These are phyloP conservation scores for Evansstolkia leycettana DNA, from an alignment of 495 filamentous ascomycete genomes.

Conservation along the genomic window DNA sequence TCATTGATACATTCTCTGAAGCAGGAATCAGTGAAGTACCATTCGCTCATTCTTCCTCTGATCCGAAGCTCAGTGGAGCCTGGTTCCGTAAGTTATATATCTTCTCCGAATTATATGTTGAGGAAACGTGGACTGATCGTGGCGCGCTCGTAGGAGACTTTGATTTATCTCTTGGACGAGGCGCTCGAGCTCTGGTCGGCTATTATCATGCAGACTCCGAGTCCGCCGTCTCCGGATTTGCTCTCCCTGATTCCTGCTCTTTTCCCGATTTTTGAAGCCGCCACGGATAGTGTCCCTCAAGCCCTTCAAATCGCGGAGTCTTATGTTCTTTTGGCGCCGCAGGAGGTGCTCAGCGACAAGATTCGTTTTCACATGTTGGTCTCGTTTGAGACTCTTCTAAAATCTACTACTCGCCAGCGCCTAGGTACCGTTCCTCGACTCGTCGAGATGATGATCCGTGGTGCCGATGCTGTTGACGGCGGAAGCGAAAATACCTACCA, in stretches of 20 bases:
- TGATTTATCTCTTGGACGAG: slow-evolving; percentile 82
- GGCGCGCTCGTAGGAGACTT: slow-evolving; percentile 39
- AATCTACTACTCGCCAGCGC: slow-evolving; percentile 48
- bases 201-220: slow-evolving; percentile 57
- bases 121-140: no score
- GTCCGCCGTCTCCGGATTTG: slow-evolving; percentile 52
- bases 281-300: slow-evolving; percentile 55
- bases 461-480: slow-evolving; percentile 58
- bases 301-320: slow-evolving; percentile 61
- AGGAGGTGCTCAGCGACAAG: slow-evolving; percentile 55
- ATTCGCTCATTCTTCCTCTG: slow-evolving; percentile 62
- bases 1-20: slow-evolving; percentile 71
- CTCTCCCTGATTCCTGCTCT: slow-evolving; percentile 53
- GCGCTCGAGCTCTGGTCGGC: slow-evolving; percentile 78
- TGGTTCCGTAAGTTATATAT: slow-evolving; percentile 43
- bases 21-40: slow-evolving; percentile 57
- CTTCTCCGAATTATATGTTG: not conserved
- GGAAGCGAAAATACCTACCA: slow-evolving; percentile 49
- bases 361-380: slow-evolving; percentile 43
- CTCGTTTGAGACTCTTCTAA: slow-evolving; percentile 43
- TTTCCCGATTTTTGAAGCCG: slow-evolving; percentile 59
- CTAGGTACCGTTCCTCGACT: slow-evolving; percentile 51
- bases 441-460: slow-evolving; percentile 58
- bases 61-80: slow-evolving; percentile 67
- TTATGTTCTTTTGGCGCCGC: slow-evolving; percentile 71